A percentile compares a stretch with the other conserved stretches of the same genome.
These are phyloP conservation scores for Chalciporus sphaerocephalus DNA, from an alignment of 768 basidiomycete genomes.

Conservation along the genomic window DNA sequence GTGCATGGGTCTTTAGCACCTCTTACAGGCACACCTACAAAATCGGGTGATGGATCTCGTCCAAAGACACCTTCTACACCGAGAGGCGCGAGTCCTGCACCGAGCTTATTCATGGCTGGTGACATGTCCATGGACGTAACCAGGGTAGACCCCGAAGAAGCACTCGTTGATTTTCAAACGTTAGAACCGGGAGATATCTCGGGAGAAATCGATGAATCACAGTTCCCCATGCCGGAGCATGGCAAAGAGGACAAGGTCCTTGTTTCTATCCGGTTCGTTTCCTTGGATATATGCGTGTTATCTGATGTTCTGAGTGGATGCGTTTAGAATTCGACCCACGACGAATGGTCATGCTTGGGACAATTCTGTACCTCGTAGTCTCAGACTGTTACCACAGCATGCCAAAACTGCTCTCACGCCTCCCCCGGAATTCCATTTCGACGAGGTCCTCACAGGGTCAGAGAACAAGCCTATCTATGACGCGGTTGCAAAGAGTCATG, in stretches of 20 bases:
- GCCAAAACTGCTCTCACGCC: conserved; percentile 41
- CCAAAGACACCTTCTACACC: conserved; percentile 56
- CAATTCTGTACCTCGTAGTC: conserved; percentile 39
- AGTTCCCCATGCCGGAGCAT: conserved; percentile 44
- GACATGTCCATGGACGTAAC: conserved; percentile 67
- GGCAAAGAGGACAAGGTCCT: conserved; percentile 83
- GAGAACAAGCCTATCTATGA: conserved; percentile 78
- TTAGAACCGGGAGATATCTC: conserved; percentile 69
- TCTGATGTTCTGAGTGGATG: conserved; percentile 2
- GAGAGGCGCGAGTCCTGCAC: conserved; percentile 45
- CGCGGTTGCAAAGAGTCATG: conserved; percentile 71
- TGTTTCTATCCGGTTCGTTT: conserved; percentile 68
- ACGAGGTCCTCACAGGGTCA: conserved; percentile 72
- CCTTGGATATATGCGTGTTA: neutral
- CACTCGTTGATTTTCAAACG: conserved; percentile 68
- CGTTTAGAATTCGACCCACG: conserved; percentile 59
- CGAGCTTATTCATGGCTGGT: conserved; percentile 42
- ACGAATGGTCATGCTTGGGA: conserved; percentile 53
- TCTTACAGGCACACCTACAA: conserved; percentile 54
- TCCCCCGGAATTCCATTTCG: conserved; percentile 59
- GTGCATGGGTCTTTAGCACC: conserved; percentile 34
- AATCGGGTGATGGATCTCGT: conserved; percentile 35
- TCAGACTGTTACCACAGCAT: conserved; percentile 59
- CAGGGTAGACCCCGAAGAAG: conserved; percentile 70
- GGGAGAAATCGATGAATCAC: conserved; percentile 59